Evolutionary conservation across 148 eudicot species (phyloP).

Genomic region (Amaranthus palmeri): DNA sequence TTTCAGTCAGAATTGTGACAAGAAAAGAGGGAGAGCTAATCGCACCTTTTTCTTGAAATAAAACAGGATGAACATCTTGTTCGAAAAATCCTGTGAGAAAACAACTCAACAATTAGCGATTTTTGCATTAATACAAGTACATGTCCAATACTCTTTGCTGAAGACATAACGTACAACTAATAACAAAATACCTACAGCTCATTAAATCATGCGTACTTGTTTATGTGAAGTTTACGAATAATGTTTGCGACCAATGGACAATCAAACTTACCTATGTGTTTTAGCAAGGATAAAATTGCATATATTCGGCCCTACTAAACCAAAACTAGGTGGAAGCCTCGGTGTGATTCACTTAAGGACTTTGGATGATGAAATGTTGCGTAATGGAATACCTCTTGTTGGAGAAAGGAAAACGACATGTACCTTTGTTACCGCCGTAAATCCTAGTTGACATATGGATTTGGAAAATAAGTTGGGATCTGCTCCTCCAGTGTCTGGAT

Average conservation of each 20-base stretch:
- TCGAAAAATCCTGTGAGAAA: conserved; percentile 80
- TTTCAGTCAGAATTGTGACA: not conserved
- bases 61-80: conserved; percentile 80
- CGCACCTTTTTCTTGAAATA: conserved; percentile 81
- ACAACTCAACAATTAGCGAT: not conserved
- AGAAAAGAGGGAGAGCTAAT: not conserved
- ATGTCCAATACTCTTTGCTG: not conserved
- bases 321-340: too few species aligned
- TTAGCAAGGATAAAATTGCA: too few species aligned
- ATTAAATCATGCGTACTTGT: too few species aligned
- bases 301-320: too few species aligned
- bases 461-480: conserved; percentile 61
- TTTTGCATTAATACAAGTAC: not conserved
- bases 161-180: not conserved
- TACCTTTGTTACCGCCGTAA: conserved; percentile 54
- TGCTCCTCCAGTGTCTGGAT: conserved; percentile 85
- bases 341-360: too few species aligned
- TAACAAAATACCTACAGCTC: too few species aligned
- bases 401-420: not conserved
- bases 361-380: too few species aligned
- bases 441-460: conserved; percentile 77
- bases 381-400: not conserved
- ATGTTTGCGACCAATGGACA: too few species aligned
- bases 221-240: too few species aligned
- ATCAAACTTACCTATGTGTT: too few species aligned